A percentile compares a stretch with the other conserved stretches of the same genome.
phyloP scores from a whole-genome alignment of 495 filamentous ascomycete species.

The Copromyces sp. region DNA sequence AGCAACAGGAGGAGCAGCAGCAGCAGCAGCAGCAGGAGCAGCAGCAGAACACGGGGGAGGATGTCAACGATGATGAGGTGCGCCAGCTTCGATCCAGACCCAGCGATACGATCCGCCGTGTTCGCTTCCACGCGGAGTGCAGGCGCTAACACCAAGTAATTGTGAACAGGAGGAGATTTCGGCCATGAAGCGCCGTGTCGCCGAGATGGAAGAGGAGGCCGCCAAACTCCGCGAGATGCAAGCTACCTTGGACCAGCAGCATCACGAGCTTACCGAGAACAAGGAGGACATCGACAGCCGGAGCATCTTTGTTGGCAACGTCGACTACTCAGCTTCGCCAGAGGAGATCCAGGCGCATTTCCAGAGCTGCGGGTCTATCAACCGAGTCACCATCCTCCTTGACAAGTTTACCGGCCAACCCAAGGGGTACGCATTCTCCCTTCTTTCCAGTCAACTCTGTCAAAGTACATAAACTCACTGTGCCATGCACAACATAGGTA shows the following conservation, averaged over 20 bases:
- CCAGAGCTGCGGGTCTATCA: slow-evolving; percentile 94
- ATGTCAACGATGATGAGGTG: slow-evolving; percentile 39
- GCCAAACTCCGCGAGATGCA: slow-evolving; percentile 97
- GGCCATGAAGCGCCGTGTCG: slow-evolving; percentile 94
- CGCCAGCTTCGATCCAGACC: slow-evolving; percentile 2
- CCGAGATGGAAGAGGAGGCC: slow-evolving; percentile 98
- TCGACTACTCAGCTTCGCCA: slow-evolving; percentile 94
- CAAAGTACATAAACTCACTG: not conserved
- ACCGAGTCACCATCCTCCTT: slow-evolving; percentile 92
- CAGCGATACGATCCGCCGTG: not conserved
- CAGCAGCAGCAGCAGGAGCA: slow-evolving; percentile 4
- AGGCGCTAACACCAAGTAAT: slow-evolving; percentile 7
- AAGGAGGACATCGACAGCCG: slow-evolving; percentile 93
- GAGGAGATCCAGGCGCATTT: slow-evolving; percentile 99
- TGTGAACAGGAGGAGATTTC: slow-evolving; percentile 67
- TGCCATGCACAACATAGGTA: slow-evolving; percentile 49
- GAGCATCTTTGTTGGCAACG: slow-evolving; percentile 97
- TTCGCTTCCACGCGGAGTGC: not conserved
- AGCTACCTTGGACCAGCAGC: slow-evolving; percentile 72
- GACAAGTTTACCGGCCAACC: slow-evolving; percentile 98
- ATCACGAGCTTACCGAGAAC: slow-evolving; percentile 73
- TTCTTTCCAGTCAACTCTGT: not conserved
- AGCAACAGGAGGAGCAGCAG: not conserved
- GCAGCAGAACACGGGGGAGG: slow-evolving; percentile 27
- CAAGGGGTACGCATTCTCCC: slow-evolving; percentile 61